phyloP scores from a whole-genome alignment of 2,329 filamentous ascomycete species.

The Taxawa tesnikishii region DNA sequence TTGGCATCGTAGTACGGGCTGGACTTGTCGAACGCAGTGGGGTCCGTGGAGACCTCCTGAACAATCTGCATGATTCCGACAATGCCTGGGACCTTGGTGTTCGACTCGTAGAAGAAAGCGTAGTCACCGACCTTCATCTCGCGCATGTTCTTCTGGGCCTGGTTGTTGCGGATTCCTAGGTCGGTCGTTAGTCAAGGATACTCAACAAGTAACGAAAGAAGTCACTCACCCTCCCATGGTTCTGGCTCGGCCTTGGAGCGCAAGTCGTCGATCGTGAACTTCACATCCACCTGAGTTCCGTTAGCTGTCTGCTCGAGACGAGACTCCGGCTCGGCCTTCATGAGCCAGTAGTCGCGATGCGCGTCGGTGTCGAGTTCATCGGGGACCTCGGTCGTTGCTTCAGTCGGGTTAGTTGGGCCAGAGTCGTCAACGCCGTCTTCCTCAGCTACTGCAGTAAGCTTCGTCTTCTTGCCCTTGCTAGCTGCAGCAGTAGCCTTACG shows the following conservation, averaged over 20 bases:
- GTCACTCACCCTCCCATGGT: constrained; percentile 71
- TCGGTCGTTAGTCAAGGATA: constrained; percentile 11
- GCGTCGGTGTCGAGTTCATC: constrained; percentile 2
- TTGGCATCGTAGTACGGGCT: constrained; percentile 77
- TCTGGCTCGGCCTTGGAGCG: constrained; percentile 61
- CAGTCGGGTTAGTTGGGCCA: constrained; percentile 3
- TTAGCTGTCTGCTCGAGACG: constrained; percentile 55
- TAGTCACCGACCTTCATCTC: constrained; percentile 85
- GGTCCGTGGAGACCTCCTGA: constrained; percentile 66
- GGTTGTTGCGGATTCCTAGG: constrained; percentile 32
- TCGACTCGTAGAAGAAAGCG: constrained; percentile 96
- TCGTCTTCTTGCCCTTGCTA: constrained; percentile 2
- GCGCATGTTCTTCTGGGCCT: constrained; percentile 77
- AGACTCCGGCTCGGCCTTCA: constrained; percentile 62
- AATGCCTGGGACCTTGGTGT: constrained; percentile 80
- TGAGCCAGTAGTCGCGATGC: constrained; percentile 30
- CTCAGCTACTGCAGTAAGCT: background rate
- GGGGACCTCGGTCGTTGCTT: constrained; percentile 3
- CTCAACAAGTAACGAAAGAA: background rate
- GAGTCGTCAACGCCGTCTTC: constrained; percentile 3
- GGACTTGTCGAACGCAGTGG: constrained; percentile 57
- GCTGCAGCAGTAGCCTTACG: constrained; percentile 10
- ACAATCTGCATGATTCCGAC: constrained; percentile 58
- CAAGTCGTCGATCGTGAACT: constrained; percentile 89
- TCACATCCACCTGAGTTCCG: constrained; percentile 76